phyloP scores from a whole-genome alignment of 345 rosid species.

The Aquilaria yunnanensis region DNA sequence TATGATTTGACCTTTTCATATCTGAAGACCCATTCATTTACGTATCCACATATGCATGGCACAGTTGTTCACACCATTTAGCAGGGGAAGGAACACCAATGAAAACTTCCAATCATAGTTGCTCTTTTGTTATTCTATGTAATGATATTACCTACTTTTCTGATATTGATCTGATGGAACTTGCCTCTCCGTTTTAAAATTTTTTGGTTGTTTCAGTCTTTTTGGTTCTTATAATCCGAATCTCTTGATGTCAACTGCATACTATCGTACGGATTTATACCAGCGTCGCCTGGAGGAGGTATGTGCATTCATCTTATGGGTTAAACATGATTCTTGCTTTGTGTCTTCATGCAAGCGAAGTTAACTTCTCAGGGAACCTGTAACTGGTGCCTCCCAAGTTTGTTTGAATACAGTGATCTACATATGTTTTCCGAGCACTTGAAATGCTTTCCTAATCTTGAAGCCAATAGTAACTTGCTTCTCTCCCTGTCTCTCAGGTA shows the following conservation, averaged over 20 bases:
- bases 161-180: conserved; percentile 2
- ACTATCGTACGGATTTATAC: conserved; percentile 72
- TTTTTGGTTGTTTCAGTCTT: conserved; percentile 45
- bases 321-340: no score
- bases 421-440: not conserved
- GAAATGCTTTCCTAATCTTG: not conserved
- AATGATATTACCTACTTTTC: not conserved
- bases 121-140: no score
- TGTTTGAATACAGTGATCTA: no score
- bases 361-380: no score
- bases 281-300: conserved; percentile 56
- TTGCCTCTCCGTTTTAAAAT: conserved; percentile 1
- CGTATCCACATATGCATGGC: not conserved
- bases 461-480: conserved; percentile 2
- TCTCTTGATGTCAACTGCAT: conserved; percentile 83
- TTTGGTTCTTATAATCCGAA: conserved; percentile 74
- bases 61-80: no score
- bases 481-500: conserved; percentile 43
- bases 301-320: conserved; percentile 1
- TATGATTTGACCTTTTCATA: not conserved
- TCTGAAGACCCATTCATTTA: not conserved
- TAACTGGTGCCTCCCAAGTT: no score
- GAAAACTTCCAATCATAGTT: no score
- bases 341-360: no score
- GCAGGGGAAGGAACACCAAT: no score